Evolutionary conservation across 345 rosid genomes (phyloP), one percentile per base, ranked within the genome.

Genomic region (Pelargonium nanum): DNA sequence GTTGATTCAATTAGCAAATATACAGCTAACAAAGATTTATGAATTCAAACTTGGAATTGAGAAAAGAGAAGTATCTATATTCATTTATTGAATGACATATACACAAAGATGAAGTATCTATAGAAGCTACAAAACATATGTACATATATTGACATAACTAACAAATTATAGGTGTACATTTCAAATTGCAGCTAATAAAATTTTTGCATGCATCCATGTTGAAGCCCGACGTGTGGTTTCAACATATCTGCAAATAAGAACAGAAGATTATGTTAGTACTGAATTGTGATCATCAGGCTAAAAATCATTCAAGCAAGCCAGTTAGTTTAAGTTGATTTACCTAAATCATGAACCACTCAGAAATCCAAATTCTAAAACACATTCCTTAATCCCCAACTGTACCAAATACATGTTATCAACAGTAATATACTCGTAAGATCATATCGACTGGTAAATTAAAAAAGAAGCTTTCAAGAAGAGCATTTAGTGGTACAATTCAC

Each of bases 401-500:
- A 28, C 32, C 7, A 28, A 28, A 28, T 28, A 28, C 32, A 28
- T 28, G 32, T 28, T 7, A 28, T 28, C 32, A 28, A 28, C 32
- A 28, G 3, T 28, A 3, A 28, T 28, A 7, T 28, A 28, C 32
- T 28, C 32, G 7, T 7, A 2, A 28, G 7, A 7, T 28, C 7
- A 2, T 7, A 28, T 7, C 3, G 7, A 28, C 3, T 7, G 32
- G 34, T 40, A 26, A 13, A 61, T 63, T 61, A 63, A 24, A 68
- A 6, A 51, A 65, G 30, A 22, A 59, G 59, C 65, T 58, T 74
- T 4, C 53, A 57, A 44, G 71, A 74, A 22, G 24, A 32, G 55
- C 74, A 69, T 2, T 69, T 74, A 10, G 67, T 10, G 44, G 75
- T 58, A 44, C 81, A 77, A 16, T 60, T 74, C 22, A 63, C 24